These are phyloP conservation scores for Clathrospora elynae DNA, from an alignment of 2,329 filamentous ascomycete genomes.

Conservation along the genomic window DNA sequence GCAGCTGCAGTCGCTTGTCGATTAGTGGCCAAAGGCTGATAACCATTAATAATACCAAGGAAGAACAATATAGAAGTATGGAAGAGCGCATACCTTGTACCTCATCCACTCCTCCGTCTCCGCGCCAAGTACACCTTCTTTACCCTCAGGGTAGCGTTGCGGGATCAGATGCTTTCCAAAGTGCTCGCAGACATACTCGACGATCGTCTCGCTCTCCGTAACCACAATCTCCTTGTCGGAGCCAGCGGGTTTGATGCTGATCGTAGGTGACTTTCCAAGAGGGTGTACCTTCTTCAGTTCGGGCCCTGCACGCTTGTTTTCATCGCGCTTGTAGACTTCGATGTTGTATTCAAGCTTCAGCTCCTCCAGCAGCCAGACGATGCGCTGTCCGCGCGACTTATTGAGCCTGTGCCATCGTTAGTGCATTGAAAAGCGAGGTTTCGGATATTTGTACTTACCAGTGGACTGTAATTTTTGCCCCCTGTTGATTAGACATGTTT, in stretches of 20 bases:
- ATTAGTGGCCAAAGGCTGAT: no score
- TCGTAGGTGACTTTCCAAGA: constrained; percentile 82
- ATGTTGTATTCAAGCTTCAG: constrained; percentile 79
- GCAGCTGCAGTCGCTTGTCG: no score
- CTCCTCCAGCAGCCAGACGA: constrained; percentile 85
- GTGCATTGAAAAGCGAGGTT: neutral
- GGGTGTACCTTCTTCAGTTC: constrained; percentile 80
- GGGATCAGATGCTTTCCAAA: constrained; percentile 61
- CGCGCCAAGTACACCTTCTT: constrained; percentile 60
- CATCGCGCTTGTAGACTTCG: constrained; percentile 73
- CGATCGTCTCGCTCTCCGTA: constrained; percentile 80
- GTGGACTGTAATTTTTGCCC: constrained; percentile 45
- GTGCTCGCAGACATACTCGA: constrained; percentile 78
- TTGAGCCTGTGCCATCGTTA: constrained; percentile 68
- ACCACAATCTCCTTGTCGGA: constrained; percentile 63
- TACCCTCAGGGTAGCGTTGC: constrained; percentile 57
- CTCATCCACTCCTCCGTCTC: constrained; percentile 66
- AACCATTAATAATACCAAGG: no score
- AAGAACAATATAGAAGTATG: no score
- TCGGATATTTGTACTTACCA: constrained; percentile 34
- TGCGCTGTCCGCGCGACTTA: constrained; percentile 78
- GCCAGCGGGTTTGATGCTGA: constrained; percentile 64
- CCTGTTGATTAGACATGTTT: constrained; percentile 36
- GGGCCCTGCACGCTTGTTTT: constrained; percentile 70
- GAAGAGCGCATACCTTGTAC: constrained; percentile 51